These are phyloP conservation scores for Ustilago lituana DNA, from an alignment of 1,284 basidiomycete species.

Conservation along the genomic window DNA sequence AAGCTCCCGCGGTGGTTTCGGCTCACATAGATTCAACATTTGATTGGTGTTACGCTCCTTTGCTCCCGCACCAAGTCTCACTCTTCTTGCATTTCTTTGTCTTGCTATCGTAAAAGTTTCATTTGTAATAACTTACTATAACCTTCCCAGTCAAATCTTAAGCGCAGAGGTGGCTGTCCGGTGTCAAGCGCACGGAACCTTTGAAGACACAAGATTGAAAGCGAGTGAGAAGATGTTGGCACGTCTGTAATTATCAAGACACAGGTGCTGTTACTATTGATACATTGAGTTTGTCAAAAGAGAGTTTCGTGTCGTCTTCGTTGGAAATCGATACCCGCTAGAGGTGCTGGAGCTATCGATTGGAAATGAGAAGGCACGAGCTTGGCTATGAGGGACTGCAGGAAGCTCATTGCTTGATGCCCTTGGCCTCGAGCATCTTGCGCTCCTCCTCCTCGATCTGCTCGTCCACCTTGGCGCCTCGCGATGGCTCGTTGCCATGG, in stretches of 20 bases:
- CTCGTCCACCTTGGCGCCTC: constrained; percentile 74
- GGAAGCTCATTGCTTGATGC: constrained; percentile 39
- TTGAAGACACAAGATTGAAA: no score
- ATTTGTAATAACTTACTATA: no score
- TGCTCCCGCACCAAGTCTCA: neutral
- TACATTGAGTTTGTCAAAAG: constrained; percentile 4
- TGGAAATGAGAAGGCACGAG: neutral
- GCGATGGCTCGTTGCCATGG: constrained; percentile 74
- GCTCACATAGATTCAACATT: constrained; percentile 1
- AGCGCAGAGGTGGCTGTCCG: no score
- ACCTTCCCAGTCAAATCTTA: no score
- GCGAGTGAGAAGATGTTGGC: neutral
- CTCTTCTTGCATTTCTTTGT: no score
- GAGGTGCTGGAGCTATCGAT: no score
- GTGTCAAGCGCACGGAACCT: no score
- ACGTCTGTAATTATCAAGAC: constrained; percentile 4
- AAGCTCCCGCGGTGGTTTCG: neutral
- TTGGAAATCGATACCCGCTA: no score
- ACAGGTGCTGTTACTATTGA: constrained; percentile 3
- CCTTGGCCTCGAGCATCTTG: constrained; percentile 66
- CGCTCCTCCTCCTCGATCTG: constrained; percentile 70
- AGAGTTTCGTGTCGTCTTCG: neutral
- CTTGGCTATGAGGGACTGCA: neutral
- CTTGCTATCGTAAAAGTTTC: no score
- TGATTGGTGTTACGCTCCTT: neutral